phyloP scores from a whole-genome alignment of 768 basidiomycete genomes.

The Rossbeevera mucosa region DNA sequence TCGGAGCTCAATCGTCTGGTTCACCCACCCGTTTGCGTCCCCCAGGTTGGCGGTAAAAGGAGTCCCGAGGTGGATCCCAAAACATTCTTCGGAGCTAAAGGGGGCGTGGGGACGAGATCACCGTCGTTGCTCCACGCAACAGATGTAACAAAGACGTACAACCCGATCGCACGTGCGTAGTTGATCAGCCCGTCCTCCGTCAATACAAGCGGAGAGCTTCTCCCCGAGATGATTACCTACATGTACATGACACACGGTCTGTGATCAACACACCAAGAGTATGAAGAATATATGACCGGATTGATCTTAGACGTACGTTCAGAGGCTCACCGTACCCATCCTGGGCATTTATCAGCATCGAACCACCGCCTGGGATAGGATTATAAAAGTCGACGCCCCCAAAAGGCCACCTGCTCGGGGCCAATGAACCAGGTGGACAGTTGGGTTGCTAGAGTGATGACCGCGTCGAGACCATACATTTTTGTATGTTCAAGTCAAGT shows the following conservation, averaged over 20 bases:
- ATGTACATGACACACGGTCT: too few relatives aligned
- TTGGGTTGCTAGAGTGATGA: background rate
- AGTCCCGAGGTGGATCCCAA: slow-evolving; percentile 34
- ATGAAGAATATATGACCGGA: background rate
- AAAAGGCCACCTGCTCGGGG: background rate
- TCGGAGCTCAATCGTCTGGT: slow-evolving; percentile 43
- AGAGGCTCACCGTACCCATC: slow-evolving; percentile 41
- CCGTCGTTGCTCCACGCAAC: background rate
- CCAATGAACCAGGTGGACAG: slow-evolving; percentile 4
- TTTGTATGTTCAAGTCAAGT: background rate
- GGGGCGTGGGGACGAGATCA: too few relatives aligned
- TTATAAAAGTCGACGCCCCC: slow-evolving; percentile 29
- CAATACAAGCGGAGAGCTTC: slow-evolving; percentile 54
- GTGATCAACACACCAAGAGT: background rate
- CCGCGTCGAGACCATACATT: slow-evolving; percentile 7
- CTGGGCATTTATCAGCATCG: slow-evolving; percentile 38
- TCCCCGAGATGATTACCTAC: slow-evolving; percentile 61
- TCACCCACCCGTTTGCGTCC: slow-evolving; percentile 41
- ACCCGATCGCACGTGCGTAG: slow-evolving; percentile 58
- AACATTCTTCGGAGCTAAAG: slow-evolving; percentile 39
- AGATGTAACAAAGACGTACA: slow-evolving; percentile 39
- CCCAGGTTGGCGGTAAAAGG: slow-evolving; percentile 44
- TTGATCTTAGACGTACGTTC: slow-evolving; percentile 31
- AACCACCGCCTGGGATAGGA: slow-evolving; percentile 37
- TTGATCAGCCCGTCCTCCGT: slow-evolving; percentile 54